Base-by-base conservation (phyloP, 1,139 yeast genomes). In the Geotrichum europaeum region DNA sequence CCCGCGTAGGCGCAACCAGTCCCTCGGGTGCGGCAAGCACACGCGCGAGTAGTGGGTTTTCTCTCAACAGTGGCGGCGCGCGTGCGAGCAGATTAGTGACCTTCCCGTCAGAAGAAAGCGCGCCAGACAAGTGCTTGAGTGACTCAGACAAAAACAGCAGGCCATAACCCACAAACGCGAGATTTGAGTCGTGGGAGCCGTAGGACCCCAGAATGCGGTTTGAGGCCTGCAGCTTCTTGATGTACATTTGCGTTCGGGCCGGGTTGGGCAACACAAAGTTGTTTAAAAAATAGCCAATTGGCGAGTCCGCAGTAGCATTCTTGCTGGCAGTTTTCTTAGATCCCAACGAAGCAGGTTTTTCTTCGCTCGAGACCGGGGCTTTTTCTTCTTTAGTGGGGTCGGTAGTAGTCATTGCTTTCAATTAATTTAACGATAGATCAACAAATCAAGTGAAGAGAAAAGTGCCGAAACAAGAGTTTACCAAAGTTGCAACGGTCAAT, bases 151-250 rank as follows among this genome's bases (percentile, higher is more conserved):
- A 57, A 43, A 71, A 59, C 53, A 70, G 66, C 25, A 71, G 61
- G 20, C 69, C 65, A 58, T 71, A 71, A 28, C 74, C 72, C n/a
- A 69, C 63, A 34, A 65, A 60, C 4, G 72, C 65, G 49, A 70
- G 61, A 36, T 68, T 65, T 40, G 65, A 60, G 53, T 69, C 72
- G 45, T 61, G 53, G 15, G 32, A 34, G 45, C 59, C 49, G 40
- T 56, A 59, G n/a, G 60, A 56, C 20, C 53, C 56, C 43, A 61
- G 53, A 10, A 53, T 49, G n/a, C 51, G 28, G 53, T 61, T 50
- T 4, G 59, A 45, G 15, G 60, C 59, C 12, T 54, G 52, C 25
- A 61, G 49, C n/a, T 60, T 53, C 32, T 53, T 22, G 15, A 58
- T 40, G 24, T 53, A 53, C 20, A 58, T 2, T 18, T 49, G 10